Percentiles rank a stretch among this genome's conserved stretches.
phyloP scores from a whole-genome alignment of 352 stramenopile genomes.

The Globisporangium okanoganense region DNA sequence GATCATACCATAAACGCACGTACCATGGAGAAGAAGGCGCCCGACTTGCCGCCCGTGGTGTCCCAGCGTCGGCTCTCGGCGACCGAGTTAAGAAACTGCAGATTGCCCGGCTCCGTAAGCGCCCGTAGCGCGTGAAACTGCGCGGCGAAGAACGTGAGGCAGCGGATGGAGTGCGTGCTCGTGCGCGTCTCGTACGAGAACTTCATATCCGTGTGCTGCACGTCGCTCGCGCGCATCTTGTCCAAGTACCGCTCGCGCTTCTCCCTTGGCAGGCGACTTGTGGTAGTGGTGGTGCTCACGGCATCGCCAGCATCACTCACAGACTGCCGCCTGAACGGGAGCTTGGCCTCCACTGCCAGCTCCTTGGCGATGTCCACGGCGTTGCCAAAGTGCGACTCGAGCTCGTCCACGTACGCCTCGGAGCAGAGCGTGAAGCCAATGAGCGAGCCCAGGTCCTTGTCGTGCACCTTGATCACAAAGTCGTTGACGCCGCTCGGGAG shows the following conservation, averaged over 20 bases:
- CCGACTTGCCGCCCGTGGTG: slow-evolving; percentile 78
- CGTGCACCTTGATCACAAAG: slow-evolving; percentile 75
- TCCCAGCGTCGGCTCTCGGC: slow-evolving; percentile 74
- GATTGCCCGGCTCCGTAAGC: slow-evolving; percentile 59
- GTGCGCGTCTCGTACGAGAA: slow-evolving; percentile 53
- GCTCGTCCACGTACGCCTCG: slow-evolving; percentile 58
- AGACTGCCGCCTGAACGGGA: slow-evolving; percentile 1
- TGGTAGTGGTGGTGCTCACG: slow-evolving; percentile 6
- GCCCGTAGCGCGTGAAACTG: slow-evolving; percentile 80
- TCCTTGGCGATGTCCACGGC: slow-evolving; percentile 49
- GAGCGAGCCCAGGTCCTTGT: slow-evolving; percentile 78
- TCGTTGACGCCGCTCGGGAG: slow-evolving; percentile 66
- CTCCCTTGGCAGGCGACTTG: slow-evolving; percentile 25
- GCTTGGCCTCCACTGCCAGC: slow-evolving; percentile 18
- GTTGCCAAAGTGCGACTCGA: slow-evolving; percentile 60
- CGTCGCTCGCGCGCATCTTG: slow-evolving; percentile 60
- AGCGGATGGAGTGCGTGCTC: slow-evolving; percentile 59
- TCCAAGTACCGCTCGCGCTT: slow-evolving; percentile 58
- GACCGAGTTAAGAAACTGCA: slow-evolving; percentile 81
- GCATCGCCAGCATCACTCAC: neutral
- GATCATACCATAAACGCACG: slow-evolving; percentile 9
- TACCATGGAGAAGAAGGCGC: slow-evolving; percentile 85
- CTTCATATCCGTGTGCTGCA: slow-evolving; percentile 80
- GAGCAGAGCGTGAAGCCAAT: slow-evolving; percentile 82
- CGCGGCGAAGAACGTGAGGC: slow-evolving; percentile 75